These are phyloP conservation scores for Colletotrichum lupini DNA, from an alignment of 2,329 filamentous ascomycete species.

Conservation along the genomic window DNA sequence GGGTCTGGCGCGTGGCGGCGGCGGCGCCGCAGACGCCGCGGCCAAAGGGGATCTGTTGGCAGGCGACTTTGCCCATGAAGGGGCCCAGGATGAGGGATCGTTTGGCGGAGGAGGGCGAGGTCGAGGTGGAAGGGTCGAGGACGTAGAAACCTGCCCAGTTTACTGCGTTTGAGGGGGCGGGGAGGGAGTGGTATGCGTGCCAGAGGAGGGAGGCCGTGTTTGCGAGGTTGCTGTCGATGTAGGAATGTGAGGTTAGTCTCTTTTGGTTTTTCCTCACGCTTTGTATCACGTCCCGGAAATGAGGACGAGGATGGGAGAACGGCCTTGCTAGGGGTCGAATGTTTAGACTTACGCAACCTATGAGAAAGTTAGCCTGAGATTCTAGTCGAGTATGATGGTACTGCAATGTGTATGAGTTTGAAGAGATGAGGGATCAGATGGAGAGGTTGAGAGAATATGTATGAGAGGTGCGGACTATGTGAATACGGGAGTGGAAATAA, in stretches of 20 bases:
- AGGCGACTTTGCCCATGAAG: slow-evolving; percentile 84
- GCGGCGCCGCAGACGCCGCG: slow-evolving; percentile 81
- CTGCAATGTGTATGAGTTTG: no score
- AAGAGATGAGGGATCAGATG: no score
- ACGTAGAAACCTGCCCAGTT: slow-evolving; percentile 89
- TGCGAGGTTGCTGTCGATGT: slow-evolving; percentile 72
- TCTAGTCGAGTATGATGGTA: no score
- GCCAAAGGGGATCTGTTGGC: slow-evolving; percentile 80
- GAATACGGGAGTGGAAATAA: no score
- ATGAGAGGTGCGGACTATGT: no score
- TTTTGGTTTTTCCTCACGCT: neutral
- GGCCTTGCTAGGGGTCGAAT: no score
- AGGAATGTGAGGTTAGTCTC: neutral
- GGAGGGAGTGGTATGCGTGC: slow-evolving; percentile 82
- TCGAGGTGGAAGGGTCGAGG: slow-evolving; percentile 57
- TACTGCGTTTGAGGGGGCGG: slow-evolving; percentile 71
- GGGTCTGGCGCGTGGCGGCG: slow-evolving; percentile 68
- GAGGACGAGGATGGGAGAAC: no score
- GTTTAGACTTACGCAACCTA: no score
- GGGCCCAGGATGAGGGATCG: slow-evolving; percentile 78
- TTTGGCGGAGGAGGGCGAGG: slow-evolving; percentile 41
- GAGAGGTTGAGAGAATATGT: no score
- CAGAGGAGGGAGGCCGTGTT: slow-evolving; percentile 82
- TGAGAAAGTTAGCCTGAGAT: no score
- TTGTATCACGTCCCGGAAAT: no score